These are phyloP conservation scores for Ustilago esculenta DNA, from an alignment of 1,284 basidiomycete genomes.

Conservation along the genomic window DNA sequence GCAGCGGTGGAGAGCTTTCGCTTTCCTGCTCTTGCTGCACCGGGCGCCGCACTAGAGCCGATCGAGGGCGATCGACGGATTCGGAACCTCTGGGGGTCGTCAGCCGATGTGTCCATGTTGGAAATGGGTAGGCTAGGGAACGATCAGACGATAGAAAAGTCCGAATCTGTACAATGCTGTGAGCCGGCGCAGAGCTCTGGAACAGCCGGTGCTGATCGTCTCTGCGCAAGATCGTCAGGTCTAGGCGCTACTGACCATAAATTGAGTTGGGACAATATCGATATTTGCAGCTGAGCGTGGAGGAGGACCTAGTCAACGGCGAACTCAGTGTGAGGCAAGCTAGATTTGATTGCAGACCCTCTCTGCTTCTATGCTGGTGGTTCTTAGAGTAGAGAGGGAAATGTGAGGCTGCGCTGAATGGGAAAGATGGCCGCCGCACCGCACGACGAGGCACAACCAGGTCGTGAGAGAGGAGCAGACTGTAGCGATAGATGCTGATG, in stretches of 20 bases:
- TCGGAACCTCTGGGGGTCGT: constrained; percentile 37
- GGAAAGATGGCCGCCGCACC: too few relatives aligned
- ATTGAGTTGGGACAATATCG: not conserved
- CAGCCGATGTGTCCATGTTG: constrained; percentile 46
- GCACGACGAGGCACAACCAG: too few relatives aligned
- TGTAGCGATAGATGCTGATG: too few relatives aligned
- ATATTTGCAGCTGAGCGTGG: not conserved
- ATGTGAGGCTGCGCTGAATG: too few relatives aligned
- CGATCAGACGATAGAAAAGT: not conserved
- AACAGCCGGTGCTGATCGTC: constrained; percentile 28
- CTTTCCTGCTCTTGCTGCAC: constrained; percentile 26
- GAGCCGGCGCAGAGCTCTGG: constrained; percentile 17
- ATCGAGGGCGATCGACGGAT: constrained; percentile 42
- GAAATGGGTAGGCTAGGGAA: not conserved
- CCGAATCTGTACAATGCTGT: not conserved
- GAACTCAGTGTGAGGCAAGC: too few relatives aligned
- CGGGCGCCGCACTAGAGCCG: constrained; percentile 26
- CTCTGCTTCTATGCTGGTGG: too few relatives aligned
- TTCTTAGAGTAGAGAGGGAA: too few relatives aligned
- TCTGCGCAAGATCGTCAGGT: constrained; percentile 9
- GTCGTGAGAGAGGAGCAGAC: too few relatives aligned
- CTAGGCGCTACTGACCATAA: constrained; percentile 7
- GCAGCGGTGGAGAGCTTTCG: constrained; percentile 47
- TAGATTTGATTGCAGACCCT: too few relatives aligned
- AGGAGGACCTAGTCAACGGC: too few relatives aligned